phyloP scores from a whole-genome alignment of 2,329 filamentous ascomycete species.

The Sclerotinia trifoliorum region DNA sequence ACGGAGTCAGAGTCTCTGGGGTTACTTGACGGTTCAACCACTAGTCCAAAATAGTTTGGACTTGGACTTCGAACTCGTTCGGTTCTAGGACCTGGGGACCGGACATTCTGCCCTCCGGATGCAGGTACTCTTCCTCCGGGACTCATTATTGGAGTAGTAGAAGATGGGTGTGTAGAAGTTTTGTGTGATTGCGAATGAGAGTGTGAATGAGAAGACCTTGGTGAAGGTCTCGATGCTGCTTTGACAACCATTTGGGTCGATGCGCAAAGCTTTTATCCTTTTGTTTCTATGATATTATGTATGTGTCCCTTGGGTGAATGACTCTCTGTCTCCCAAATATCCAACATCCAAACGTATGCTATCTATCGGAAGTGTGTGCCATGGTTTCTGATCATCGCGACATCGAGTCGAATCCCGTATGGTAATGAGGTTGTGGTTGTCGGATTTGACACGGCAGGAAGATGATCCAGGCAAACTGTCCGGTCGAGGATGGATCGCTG shows the following conservation, averaged over 20 bases:
- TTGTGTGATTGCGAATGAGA: conserved; percentile 32
- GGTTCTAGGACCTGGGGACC: conserved; percentile 32
- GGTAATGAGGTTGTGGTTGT: conserved; percentile 3
- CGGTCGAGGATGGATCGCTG: conserved; percentile 9
- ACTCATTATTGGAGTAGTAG: conserved; percentile 30
- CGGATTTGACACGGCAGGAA: conserved; percentile 6
- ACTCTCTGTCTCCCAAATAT: not conserved
- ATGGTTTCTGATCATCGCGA: not conserved
- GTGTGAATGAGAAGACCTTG: conserved; percentile 32
- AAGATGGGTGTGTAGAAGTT: conserved; percentile 18
- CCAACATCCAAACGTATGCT: not conserved
- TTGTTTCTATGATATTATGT: not conserved
- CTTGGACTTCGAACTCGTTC: conserved; percentile 52
- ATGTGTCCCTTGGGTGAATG: not conserved
- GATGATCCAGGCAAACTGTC: not conserved
- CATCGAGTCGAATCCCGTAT: not conserved
- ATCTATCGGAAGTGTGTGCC: not conserved
- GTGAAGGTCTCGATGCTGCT: conserved; percentile 35
- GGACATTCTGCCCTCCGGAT: conserved; percentile 35
- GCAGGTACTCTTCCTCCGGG: conserved; percentile 30
- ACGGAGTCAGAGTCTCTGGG: conserved; percentile 62
- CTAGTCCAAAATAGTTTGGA: conserved; percentile 84
- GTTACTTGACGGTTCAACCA: conserved; percentile 60
- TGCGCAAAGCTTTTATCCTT: conserved; percentile 11
- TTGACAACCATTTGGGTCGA: conserved; percentile 36